Evolutionary conservation across 352 stramenopile species (phyloP), one percentile per base, ranked within the genome.

Genomic region (Pythium apleroticum): DNA sequence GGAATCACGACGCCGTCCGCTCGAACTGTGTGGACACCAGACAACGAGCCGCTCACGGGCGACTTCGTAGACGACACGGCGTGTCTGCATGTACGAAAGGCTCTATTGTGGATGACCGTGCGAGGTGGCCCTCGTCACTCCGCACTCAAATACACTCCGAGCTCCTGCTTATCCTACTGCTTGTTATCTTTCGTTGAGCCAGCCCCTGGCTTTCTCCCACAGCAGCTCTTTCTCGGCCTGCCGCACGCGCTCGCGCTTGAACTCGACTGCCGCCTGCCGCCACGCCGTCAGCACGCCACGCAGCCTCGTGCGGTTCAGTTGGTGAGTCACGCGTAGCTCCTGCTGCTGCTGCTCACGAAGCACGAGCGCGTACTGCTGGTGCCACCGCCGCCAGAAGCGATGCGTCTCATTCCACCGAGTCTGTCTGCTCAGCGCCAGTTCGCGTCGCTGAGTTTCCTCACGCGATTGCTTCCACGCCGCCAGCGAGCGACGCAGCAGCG

Each of bases 131-230:
- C 35, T 43, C 35, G 7, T 4, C 35, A 11, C 43, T 50, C 11
- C 20, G 9, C 11, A 15, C 22, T 50, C 20, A 0, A 55, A 45
- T 46, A 53, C 31, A 45, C 56, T 55, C 19, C 11, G 20, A 52
- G n/a, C 22, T 49, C 35, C 17, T 52, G 54, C 43, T 50, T 50
- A 19, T 20, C 43, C 28, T 50, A 14, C 12, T 41, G 11, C 35
- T 41, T 19, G 11, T 17, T 49, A 31, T 57, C 57, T 74, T 35
- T 89, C 81, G 46, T 83, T 71, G 20, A 90, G 78, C 83, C 83
- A 91, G 4, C 67, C 66, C 2, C 81, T 75, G 27, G 88, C 81
- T 64, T 90, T 89, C 15, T 72, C 61, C 83, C 80, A 90, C 14
- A 90, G 52, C 35, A 73, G 60, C 41, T 83, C 70, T 52, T 89